phyloP scores from a whole-genome alignment of 2,329 filamentous ascomycete genomes.

The Colletotrichum sansevieriae region DNA sequence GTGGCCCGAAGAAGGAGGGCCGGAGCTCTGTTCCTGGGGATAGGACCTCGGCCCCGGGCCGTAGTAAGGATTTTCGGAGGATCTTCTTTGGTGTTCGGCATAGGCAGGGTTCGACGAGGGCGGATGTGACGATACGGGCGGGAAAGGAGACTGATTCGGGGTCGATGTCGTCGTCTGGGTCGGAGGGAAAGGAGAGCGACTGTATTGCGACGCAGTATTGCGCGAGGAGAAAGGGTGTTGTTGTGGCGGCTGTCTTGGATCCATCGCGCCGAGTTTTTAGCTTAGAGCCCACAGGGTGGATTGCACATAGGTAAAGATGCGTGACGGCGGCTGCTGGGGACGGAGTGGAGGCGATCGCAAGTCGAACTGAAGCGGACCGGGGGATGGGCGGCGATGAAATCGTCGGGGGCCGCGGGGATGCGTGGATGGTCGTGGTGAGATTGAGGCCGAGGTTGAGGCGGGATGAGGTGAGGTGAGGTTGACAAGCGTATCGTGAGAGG shows the following conservation, averaged over 20 bases:
- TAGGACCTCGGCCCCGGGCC: conserved; percentile 52
- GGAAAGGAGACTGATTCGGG: conserved; percentile 42
- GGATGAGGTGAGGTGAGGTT: background rate
- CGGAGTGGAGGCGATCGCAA: conserved; percentile 33
- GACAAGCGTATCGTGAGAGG: background rate
- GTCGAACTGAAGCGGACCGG: conserved; percentile 18
- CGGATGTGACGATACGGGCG: conserved; percentile 36
- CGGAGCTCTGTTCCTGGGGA: conserved; percentile 47
- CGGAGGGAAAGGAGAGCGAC: conserved; percentile 47
- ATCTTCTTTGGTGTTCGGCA: conserved; percentile 52
- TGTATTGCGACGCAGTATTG: conserved; percentile 47
- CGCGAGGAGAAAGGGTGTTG: conserved; percentile 49
- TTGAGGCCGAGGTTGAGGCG: too few species aligned
- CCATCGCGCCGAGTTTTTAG: conserved; percentile 55
- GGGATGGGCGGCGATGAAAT: conserved; percentile 8
- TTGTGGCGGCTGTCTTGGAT: conserved; percentile 49
- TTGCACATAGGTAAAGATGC: conserved; percentile 35
- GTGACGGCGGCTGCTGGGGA: conserved; percentile 24
- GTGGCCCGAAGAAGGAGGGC: conserved; percentile 51
- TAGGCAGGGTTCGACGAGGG: conserved; percentile 46
- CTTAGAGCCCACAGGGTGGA: conserved; percentile 46
- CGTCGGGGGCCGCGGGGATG: conserved; percentile 17
- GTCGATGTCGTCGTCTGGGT: conserved; percentile 29
- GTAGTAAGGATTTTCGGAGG: conserved; percentile 60
- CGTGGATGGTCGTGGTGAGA: background rate